phyloP scores from a whole-genome alignment of 179 eudicot genomes.

The Gypsophila paniculata region DNA sequence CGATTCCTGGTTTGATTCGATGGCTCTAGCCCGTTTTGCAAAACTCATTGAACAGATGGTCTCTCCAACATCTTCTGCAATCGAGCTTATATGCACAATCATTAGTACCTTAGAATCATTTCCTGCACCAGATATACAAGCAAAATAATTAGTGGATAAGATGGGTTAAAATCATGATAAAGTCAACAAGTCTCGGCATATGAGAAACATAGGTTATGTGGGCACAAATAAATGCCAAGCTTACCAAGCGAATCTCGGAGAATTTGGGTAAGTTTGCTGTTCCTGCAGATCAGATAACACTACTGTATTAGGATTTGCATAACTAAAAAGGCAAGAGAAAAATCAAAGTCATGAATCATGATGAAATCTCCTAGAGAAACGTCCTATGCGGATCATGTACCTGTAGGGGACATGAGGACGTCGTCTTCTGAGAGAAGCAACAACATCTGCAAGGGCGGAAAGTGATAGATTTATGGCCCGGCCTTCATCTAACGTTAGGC shows the following conservation, averaged over 20 bases:
- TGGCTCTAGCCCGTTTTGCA: constrained; percentile 63
- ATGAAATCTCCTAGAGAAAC: background rate
- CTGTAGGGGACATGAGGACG: constrained; percentile 67
- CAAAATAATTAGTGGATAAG: background rate
- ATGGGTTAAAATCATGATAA: too few species aligned
- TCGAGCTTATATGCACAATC: constrained; percentile 64
- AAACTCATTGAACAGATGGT: constrained; percentile 64
- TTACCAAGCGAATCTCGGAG: constrained; percentile 68
- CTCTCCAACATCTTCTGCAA: constrained; percentile 60
- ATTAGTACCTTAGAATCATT: constrained; percentile 60
- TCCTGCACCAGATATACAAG: constrained; percentile 31
- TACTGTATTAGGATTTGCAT: background rate
- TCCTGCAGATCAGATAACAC: constrained; percentile 41
- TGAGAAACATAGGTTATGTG: background rate
- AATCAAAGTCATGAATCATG: background rate
- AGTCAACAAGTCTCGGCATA: too few species aligned
- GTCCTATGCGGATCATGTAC: constrained; percentile 24
- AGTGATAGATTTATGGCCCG: constrained; percentile 75
- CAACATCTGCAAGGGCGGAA: constrained; percentile 76
- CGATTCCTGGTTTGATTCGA: constrained; percentile 49
- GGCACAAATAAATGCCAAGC: constrained; percentile 11
- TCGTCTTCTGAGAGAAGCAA: constrained; percentile 59
- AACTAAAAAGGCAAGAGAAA: background rate
- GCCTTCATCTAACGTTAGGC: constrained; percentile 68
- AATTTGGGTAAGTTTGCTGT: constrained; percentile 72